Conservation (phyloP, 768 basidiomycete genomes). For the Auricularia sp. region DNA sequence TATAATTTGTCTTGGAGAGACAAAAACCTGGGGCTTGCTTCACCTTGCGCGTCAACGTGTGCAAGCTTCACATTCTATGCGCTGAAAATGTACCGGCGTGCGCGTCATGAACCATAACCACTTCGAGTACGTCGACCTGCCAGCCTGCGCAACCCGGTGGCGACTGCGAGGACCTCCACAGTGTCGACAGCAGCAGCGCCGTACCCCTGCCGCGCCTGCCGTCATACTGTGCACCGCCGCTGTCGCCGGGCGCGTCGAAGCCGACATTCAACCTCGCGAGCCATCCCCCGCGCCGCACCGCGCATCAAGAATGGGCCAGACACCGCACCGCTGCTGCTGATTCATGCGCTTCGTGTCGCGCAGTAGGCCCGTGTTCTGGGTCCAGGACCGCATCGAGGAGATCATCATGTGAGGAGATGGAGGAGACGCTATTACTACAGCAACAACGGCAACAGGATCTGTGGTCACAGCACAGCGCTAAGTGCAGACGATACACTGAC, state of each 20-base stretch:
- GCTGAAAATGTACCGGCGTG: too few species aligned
- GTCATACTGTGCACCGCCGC: neutral
- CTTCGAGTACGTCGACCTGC: neutral
- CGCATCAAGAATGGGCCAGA: neutral
- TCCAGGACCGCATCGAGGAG: conserved; percentile 86
- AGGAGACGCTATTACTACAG: too few species aligned
- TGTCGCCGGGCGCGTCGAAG: neutral
- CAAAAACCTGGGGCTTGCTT: too few species aligned
- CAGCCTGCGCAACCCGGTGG: neutral
- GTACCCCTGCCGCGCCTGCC: neutral
- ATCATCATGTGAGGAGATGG: conserved; percentile 47
- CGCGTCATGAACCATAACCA: neutral
- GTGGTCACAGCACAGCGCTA: too few species aligned
- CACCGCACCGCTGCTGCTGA: neutral
- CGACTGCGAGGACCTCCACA: neutral
- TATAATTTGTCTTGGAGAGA: too few species aligned
- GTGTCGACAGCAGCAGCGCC: neutral
- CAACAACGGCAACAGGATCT: too few species aligned
- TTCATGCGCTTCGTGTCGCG: conserved; percentile 72
- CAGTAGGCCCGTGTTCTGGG: conserved; percentile 76
- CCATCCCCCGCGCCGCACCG: neutral
- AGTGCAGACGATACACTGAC: too few species aligned
- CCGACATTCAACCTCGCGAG: neutral
- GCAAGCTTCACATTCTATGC: too few species aligned
- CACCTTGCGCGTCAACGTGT: too few species aligned